Base-by-base conservation (phyloP, 2,329 filamentous ascomycete species). In the Ophiocordyceps camponoti-floridani region DNA sequence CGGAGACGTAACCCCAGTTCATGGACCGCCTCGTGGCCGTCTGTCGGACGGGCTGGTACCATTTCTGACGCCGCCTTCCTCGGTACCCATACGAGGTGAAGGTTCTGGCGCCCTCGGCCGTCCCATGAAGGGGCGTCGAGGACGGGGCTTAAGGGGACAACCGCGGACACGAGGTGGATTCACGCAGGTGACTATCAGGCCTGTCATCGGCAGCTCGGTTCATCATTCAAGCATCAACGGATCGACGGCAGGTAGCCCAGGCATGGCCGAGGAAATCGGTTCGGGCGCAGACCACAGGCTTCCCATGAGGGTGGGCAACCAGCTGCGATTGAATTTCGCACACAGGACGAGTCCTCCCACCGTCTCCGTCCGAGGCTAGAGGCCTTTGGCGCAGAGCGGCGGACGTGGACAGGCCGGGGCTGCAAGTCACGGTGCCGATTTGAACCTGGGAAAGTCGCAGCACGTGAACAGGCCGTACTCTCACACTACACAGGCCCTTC, bases 21-120 rank as follows among this genome's bases (percentile, higher is more conserved):
- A 28, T 14, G 8, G 13, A 9, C 19, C 40, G 3, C 40, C 43
- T 12, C 19, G 30, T 14, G 28, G 27, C 13, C 44, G 42, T 2
- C 9, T 30, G n/a, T 19, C 8, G 10, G 33, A 19, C 8, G 30
- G 13, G 31, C 38, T 18, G 4, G 14, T 4, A 4, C 38, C 27
- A 3, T 40, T 46, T 30, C 43, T 30, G 18, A 46, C 45, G 13
- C 43, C 45, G 16, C 45, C 45, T 12, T 46, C 42, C 8, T 44
- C 45, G 16, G 42, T 38, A 8, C 42, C 38, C 18, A 14, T 31
- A 7, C 38, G 40, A 13, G 37, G 38, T 19, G 42, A 26, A 31
- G 30, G 23, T n/a, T 31, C 12, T 10, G 9, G 4, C 18, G 7
- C n/a, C 12, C 28, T 30, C 28, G 28, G 28, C 28, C 28, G 28